Evolutionary conservation across 208 protist genomes (phyloP), one percentile per base, ranked within the genome.

Genomic region (Wallacemonas sp.): DNA sequence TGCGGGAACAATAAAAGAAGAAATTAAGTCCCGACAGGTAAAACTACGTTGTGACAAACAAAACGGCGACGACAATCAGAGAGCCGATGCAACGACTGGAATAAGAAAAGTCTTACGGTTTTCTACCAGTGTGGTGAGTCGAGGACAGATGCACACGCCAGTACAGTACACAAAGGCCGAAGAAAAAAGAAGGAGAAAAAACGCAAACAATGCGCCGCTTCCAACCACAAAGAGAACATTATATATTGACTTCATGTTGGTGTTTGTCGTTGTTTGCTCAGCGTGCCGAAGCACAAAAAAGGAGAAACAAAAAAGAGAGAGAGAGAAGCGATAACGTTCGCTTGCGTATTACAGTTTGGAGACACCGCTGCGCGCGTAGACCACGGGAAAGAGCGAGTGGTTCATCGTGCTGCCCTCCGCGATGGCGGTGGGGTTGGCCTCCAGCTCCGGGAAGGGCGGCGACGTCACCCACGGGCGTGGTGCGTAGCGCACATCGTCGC

Each of bases 381-480:
- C 57, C 5, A 63, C 57, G 3, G 57, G 57, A 22, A 63, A 63
- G 18, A 63, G 57, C 18, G 32, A 11, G 57, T 63, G 57, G n/a
- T 49, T 63, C 23, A 63, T 4, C 1, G 12, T 2, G 7, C 25
- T 33, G 28, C 67, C 59, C 14, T 50, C 28, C 63, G 45, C 25
- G 52, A 81, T 67, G 20, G 12, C 48, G 16, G 59, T 54, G 16
- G 59, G 49, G 25, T 71, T 42, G 42, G 66, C 70, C 33, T 76
- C 76, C 38, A 82, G 65, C 50, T 74, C 77, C 22, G 77, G 71
- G 54, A 78, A 78, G 2, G 42, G 55, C 20, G 77, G 77, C 11
- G 69, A 76, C 1, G 78, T 84, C 22, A 74, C 55, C 78, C 78
- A 84, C 45, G 61, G 61, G 3, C 78, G 78, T 32, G 64, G 72